Percentiles rank a stretch among this genome's conserved stretches.
These are phyloP conservation scores for Coemansia brasiliensis DNA, from an alignment of 192 early-diverging fungal genomes.

Conservation along the genomic window DNA sequence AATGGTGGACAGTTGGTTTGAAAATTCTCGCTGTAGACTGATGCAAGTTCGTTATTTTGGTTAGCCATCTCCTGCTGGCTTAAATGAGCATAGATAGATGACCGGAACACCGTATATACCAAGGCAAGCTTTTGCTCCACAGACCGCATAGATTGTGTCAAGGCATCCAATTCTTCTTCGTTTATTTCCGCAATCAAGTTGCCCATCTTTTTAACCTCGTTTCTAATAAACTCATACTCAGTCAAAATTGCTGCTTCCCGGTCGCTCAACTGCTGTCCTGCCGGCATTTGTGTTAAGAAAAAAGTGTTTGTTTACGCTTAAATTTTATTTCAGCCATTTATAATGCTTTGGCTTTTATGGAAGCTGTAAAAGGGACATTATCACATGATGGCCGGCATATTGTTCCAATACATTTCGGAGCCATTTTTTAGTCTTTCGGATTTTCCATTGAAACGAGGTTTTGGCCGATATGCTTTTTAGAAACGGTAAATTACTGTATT, in stretches of 20 bases:
- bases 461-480: no score
- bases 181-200: slow-evolving; percentile 47
- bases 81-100: slow-evolving; percentile 52
- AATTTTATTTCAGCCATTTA: no score
- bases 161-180: slow-evolving; percentile 47
- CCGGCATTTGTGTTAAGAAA: slow-evolving; percentile 12
- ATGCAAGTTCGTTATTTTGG: slow-evolving; percentile 18
- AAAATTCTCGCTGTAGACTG: slow-evolving; percentile 41
- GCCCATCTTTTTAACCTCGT: slow-evolving; percentile 52
- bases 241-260: slow-evolving; percentile 48
- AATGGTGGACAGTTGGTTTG: slow-evolving; percentile 56
- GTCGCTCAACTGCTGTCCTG: slow-evolving; percentile 45
- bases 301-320: not conserved
- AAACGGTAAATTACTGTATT: no score
- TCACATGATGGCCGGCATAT: no score
- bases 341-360: no score
- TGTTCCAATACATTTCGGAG: no score
- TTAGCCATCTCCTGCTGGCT: slow-evolving; percentile 39
- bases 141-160: slow-evolving; percentile 52
- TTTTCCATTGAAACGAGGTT: no score
- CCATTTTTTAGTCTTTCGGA: no score
- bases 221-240: slow-evolving; percentile 54
- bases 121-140: slow-evolving; percentile 52
- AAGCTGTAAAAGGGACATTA: no score
- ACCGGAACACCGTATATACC: slow-evolving; percentile 53